Evolutionary conservation across 805 yeast species (phyloP), one percentile per base, ranked within the genome.

Genomic region (Candida xyloterini): DNA sequence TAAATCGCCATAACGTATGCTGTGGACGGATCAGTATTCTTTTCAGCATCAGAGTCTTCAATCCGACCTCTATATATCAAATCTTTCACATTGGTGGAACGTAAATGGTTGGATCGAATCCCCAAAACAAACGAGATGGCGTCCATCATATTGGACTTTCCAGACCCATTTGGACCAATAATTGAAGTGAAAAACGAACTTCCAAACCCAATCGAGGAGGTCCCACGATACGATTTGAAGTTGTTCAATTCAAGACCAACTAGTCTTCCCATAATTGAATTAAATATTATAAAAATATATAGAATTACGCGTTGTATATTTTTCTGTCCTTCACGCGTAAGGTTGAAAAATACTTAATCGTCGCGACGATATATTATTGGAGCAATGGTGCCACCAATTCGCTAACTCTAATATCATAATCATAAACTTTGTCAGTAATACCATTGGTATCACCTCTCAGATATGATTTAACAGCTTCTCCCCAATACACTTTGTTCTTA

Each of bases 151-250:
- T 95, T 93, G 11, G 98, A 90, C 63, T 93, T 93, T 2, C 99
- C 99, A 10, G 96, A 84, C 7, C 99, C 99, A 70, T 93, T 93
- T n/a, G 98, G 98, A 1, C 99, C 99, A 42, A 93, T 85, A 46
- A 93, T 86, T 31, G 95, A 82, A 1, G 96, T 87, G 67, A 93
- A 93, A 44, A 74, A 71, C 0, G 90, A 76, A 10, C 81, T 72
- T 0, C 96, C 96, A 62, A 93, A 84, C 2, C 93, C 95, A 15
- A 91, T 76, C 5, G 72, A 71, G 13, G 87, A 73, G 0, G 75
- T 72, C 0, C 95, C 97, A 39, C 76, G 71, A 57, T 93, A 93
- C 1, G 97, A 90, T 66, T 93, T 93, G 78, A 93, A 93, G 62
- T 93, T 88, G 62, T 75, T 68, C 24, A 90, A 66, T 58, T 86